A percentile compares a stretch with the other conserved stretches of the same genome.
Evolutionary conservation across 1,139 yeast genomes (phyloP).

Genomic region (Sugiyamaella castrensis): DNA sequence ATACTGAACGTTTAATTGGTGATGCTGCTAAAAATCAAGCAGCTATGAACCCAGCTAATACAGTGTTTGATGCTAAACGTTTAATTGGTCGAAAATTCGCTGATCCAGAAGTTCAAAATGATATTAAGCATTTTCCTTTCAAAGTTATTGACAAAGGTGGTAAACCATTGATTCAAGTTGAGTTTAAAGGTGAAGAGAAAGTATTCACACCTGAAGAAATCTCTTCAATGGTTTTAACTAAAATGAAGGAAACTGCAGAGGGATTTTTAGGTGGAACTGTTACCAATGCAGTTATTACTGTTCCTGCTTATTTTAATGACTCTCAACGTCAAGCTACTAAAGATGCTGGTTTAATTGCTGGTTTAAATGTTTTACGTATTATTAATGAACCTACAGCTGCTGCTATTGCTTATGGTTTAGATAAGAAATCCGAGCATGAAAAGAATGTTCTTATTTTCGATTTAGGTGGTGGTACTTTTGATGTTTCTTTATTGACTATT

Average conservation of each 20-base stretch:
- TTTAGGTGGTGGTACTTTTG: conserved; percentile 99
- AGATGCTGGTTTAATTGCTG: conserved; percentile 96
- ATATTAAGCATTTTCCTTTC: conserved; percentile 95
- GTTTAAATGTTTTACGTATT: conserved; percentile 89
- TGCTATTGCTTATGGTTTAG: conserved; percentile 96
- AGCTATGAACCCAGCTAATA: conserved; percentile 94
- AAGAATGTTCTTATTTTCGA: conserved; percentile 85
- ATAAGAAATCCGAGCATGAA: conserved; percentile 84
- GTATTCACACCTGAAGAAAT: conserved; percentile 94
- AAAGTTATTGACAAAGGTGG: conserved; percentile 82
- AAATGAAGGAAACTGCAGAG: conserved; percentile 96
- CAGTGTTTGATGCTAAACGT: conserved; percentile 96
- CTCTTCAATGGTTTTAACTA: conserved; percentile 90
- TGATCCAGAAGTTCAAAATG: conserved; percentile 87
- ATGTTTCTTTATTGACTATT: conserved; percentile 93
- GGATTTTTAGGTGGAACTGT: conserved; percentile 83
- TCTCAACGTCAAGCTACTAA: conserved; percentile 97
- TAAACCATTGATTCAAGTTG: conserved; percentile 87
- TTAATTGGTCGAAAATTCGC: conserved; percentile 89
- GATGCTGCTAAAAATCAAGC: conserved; percentile 99
- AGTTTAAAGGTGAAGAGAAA: conserved; percentile 91
- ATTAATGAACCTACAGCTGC: conserved; percentile 97
- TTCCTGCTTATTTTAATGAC: conserved; percentile 94
- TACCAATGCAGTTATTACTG: conserved; percentile 87
- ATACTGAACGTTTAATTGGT: conserved; percentile 95